Base-by-base conservation (phyloP, 2,329 filamentous ascomycete genomes). In the Colletotrichum paranaense region DNA sequence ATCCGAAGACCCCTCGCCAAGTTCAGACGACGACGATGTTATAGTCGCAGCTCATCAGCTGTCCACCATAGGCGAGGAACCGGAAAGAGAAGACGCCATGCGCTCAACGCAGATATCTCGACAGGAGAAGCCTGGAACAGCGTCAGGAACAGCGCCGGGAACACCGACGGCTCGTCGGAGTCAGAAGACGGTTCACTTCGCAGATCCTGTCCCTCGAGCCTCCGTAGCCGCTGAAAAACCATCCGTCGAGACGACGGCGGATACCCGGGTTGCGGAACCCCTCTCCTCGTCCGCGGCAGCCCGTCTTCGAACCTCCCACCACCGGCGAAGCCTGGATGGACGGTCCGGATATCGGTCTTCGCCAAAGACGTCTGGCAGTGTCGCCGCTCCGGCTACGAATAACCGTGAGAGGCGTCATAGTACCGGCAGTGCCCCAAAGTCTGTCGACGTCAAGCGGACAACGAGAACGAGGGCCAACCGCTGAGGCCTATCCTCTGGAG, bases 151-250 rank as follows among this genome's bases (percentile, higher is more conserved):
- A 49, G 52, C 11, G 46, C 56, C 56, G 24, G 67, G 46, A 8
- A 73, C 71, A 32, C 71, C 71, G 9, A 58, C 38, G 24, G 64
- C 64, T 24, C 71, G 71, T 32, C 71, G 71, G 22, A 73, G 71
- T 42, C 71, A 71, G 52, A 73, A 73, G 56, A 73, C 71, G 60
- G 71, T 73, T 28, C 71, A 73, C 56, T 73, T 73, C 24, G 71
- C 71, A 11, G 71, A 73, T 28, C 55, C 66, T 46, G 66, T 59
- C n/a, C 66, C 56, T 53, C 49, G 64, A 12, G 46, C 22, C 11
- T 62, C 64, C 32, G 1, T 56, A 56, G 8, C 46, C 57, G 16
- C 42, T 8, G 64, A 72, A 26, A 72, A 56, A 4, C 56, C 35
- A 22, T 9, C 52, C 4, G n/a, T 26, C 9, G 49, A 28, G 32